A percentile compares a stretch with the other conserved stretches of the same genome.
Conservation (phyloP, 192 early-diverging fungal species). For the Lobosporangium transversale region DNA sequence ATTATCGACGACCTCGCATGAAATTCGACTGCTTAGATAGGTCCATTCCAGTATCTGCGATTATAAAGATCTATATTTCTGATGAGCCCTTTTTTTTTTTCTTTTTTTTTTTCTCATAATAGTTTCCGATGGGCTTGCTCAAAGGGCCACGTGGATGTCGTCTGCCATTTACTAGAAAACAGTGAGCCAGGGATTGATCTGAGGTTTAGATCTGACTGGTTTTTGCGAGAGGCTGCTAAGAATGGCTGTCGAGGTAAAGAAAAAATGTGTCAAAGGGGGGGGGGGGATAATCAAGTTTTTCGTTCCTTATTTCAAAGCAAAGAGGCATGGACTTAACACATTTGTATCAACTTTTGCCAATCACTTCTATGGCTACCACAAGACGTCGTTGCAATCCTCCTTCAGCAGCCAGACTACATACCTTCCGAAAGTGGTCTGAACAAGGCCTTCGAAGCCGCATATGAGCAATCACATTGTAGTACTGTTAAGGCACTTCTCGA, state of each 20-base stretch:
- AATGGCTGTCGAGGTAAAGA: conserved; percentile 37
- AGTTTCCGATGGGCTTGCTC: conserved; percentile 52
- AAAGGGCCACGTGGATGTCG: conserved; percentile 33
- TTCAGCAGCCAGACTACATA: conserved; percentile 24
- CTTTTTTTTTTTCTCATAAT: neutral
- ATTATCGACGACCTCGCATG: too few relatives aligned
- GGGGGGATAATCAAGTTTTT: too few relatives aligned
- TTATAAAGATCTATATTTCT: too few relatives aligned
- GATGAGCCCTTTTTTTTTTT: neutral
- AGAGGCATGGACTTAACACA: too few relatives aligned
- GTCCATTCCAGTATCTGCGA: too few relatives aligned
- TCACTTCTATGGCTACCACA: neutral
- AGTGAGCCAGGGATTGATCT: conserved; percentile 35
- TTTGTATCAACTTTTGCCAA: too few relatives aligned
- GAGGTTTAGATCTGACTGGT: conserved; percentile 39
- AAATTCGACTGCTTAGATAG: too few relatives aligned
- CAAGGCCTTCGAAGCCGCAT: conserved; percentile 47
- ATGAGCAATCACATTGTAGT: conserved; percentile 27
- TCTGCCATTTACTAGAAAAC: conserved; percentile 13
- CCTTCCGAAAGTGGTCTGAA: conserved; percentile 48
- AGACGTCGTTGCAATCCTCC: conserved; percentile 23
- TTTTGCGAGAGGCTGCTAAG: conserved; percentile 39
- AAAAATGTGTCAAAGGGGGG: too few relatives aligned
- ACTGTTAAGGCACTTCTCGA: conserved; percentile 39
- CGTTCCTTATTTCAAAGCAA: too few relatives aligned